Evolutionary conservation across 2,329 filamentous ascomycete genomes (phyloP).

Genomic region (Aspergillus ruber): DNA sequence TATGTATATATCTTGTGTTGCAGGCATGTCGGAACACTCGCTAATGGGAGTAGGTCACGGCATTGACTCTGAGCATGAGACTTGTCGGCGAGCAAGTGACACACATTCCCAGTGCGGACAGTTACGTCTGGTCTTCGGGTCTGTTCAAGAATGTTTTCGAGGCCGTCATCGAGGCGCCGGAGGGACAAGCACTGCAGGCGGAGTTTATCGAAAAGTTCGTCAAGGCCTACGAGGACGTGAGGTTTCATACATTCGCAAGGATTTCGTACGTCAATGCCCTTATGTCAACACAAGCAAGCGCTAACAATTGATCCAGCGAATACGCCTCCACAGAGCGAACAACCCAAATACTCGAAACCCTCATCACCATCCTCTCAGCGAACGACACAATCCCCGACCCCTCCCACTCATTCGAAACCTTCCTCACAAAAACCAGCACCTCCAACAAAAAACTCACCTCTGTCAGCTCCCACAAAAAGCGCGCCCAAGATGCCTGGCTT

Average conservation of each 20-base stretch:
- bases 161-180: constrained; percentile 53
- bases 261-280: constrained; percentile 54
- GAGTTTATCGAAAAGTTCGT: constrained; percentile 74
- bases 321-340: constrained; percentile 25
- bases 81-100: constrained; percentile 73
- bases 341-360: constrained; percentile 25
- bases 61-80: constrained; percentile 74
- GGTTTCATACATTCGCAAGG: constrained; percentile 72
- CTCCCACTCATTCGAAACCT: constrained; percentile 31
- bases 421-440: constrained; percentile 46
- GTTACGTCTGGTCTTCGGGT: constrained; percentile 62
- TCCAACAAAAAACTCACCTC: constrained; percentile 65
- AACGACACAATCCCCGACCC: constrained; percentile 61
- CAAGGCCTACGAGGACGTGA: constrained; percentile 73
- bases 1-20: constrained; percentile 11
- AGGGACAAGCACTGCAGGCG: constrained; percentile 55
- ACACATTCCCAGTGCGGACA: constrained; percentile 53
- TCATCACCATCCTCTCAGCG: constrained; percentile 33
- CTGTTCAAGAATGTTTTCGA: constrained; percentile 62
- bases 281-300: background rate
- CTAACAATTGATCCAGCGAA: constrained; percentile 21
- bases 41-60: constrained; percentile 50
- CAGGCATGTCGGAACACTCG: background rate
- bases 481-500: constrained; percentile 82
- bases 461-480: constrained; percentile 65